Evolutionary conservation across 2,329 filamentous ascomycete species (phyloP), one percentile per base, ranked within the genome.

Genomic region (Talaromyces rugulosus): DNA sequence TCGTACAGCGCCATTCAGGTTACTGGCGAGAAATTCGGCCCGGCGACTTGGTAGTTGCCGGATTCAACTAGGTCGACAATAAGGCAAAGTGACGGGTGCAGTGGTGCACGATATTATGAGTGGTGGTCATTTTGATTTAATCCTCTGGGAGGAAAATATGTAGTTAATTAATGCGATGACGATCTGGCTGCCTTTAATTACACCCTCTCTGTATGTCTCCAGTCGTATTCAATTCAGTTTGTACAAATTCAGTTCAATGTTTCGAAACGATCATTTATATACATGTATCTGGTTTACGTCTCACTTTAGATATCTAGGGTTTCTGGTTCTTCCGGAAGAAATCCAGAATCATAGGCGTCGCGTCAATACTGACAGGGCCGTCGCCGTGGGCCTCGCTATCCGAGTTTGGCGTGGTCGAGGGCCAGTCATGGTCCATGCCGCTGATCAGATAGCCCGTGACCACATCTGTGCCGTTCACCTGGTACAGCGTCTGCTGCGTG

Each of bases 21-120:
- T 16, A 77, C 78, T 9, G 88, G 87, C 0, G 70, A 85, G 72
- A 85, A 75, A 0, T 90, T 90, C 76, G 88, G 88, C 5, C 88
- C 88, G 1, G 8, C 47, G 1, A 44, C 12, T 18, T 63, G 62
- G 62, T 63, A 59, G 50, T 50, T 23, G n/a, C 18, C 4, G 18
- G 42, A 11, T 47, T 47, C 23, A 4, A 47, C 27, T 27, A 18
- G 23, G n/a, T 47, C 18, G n/a, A 18, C n/a, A 47, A 23, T 16
- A 3, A 11, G 44, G 6, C 3, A 14, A 7, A 47, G 18, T 4
- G 18, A 23, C 23, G 23, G 23, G 23, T 23, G 44, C 6, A 1
- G 18, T 47, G 23, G 8, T 47, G 44, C 18, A 47, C 11, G 18
- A 47, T 47, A 47, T 27, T 47, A 27, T 27, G 44, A 47, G 11